Base-by-base conservation (phyloP, 495 filamentous ascomycete species). In the Aspergillus panamensis region DNA sequence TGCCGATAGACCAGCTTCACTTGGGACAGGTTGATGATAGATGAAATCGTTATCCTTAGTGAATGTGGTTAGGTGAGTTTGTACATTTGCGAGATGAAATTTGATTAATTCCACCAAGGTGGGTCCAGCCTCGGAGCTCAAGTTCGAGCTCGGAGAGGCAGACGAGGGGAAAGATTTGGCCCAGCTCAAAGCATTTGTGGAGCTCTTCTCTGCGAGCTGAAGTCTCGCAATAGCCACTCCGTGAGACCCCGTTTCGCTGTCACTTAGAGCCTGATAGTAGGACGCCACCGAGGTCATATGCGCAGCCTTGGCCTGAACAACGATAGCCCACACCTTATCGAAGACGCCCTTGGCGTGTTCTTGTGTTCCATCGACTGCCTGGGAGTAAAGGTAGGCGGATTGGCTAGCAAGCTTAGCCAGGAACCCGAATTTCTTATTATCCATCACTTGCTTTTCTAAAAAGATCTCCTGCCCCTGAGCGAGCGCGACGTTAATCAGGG, bases 21-120 rank as follows among this genome's bases (percentile, higher is more conserved):
- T 86, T 0, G 94, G 93, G 16, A 98, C 85, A 0, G 84, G 84
- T 59, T 97, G 91, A 70, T 98, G 94, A 64, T 97, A 98, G 64
- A 98, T 97, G 68, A 93, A 96, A 66, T 98, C 94, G 67, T 98
- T 98, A 70, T 98, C 94, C 61, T 97, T 96, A 56, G 81, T 79
- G 59, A 90, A 80, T 54, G 89, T 85, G 10, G 75, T 73, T 21
- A 96, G 76, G 65, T 85, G 89, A 51, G 94, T 87, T 70, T 96
- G 88, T 16, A 96, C 86, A 37, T 85, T 87, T 0, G 84, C 76
- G 10, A 89, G 77, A 61, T 97, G 93, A 56, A 90, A 82, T 70
- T 89, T 96, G 40, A 88, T 87, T 31, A 95, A 82, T 12, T 96
- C 91, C 25, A 82, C 70, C n/a, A 98, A 69, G 50, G 80, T 79